These are phyloP conservation scores for Aspergillus arachidicola DNA, from an alignment of 2,329 filamentous ascomycete genomes.

Conservation along the genomic window DNA sequence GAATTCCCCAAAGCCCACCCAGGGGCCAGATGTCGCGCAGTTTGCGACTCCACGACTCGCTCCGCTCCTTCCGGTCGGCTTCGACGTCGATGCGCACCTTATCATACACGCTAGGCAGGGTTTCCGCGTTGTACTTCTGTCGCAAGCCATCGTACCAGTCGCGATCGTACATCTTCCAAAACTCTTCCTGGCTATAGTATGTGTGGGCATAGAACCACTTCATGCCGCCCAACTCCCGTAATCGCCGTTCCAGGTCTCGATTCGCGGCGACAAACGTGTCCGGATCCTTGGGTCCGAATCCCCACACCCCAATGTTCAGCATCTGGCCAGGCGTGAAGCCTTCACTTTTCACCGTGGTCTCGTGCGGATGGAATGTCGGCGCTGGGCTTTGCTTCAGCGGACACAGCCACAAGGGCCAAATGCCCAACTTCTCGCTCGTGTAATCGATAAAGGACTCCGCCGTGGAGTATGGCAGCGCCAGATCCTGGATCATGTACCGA, in stretches of 20 bases:
- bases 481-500: conserved; percentile 64
- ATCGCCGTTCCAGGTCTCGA: conserved; percentile 69
- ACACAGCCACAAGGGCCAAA: conserved; percentile 63
- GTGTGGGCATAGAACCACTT: conserved; percentile 89
- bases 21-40: conserved; percentile 16
- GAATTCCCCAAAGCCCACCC: conserved; percentile 20
- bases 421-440: conserved; percentile 40
- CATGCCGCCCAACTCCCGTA: conserved; percentile 70
- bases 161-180: conserved; percentile 47
- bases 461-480: conserved; percentile 58
- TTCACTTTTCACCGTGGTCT: conserved; percentile 29
- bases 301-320: conserved; percentile 73
- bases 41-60: conserved; percentile 18
- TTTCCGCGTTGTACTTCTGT: conserved; percentile 40
- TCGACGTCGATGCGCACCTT: conserved; percentile 24
- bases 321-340: conserved; percentile 27
- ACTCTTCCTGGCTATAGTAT: conserved; percentile 68
- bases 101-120: conserved; percentile 23
- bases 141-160: conserved; percentile 41
- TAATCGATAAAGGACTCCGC: conserved; percentile 56
- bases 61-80: conserved; percentile 12
- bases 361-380: conserved; percentile 20
- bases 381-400: conserved; percentile 49
- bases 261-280: conserved; percentile 67
- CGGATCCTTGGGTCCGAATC: conserved; percentile 62